Evolutionary conservation across 371 early-diverging fungal species (phyloP), one percentile per base, ranked within the genome.

Genomic region (Batkoa obscura): DNA sequence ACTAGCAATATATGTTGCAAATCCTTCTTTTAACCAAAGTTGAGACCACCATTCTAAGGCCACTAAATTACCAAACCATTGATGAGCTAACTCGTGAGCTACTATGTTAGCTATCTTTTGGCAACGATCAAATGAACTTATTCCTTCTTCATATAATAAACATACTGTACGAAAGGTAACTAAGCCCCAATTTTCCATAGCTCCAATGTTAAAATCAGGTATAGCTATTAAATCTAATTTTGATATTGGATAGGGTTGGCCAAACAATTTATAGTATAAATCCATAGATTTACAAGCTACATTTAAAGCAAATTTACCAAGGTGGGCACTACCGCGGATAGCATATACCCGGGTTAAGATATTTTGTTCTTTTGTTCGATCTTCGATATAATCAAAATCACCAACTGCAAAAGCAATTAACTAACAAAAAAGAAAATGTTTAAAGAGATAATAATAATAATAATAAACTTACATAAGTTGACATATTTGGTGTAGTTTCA

Each of bases 41-140:
- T 92, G 86, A 57, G 75, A 73, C 95, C 93, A 94, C 68, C 69
- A 72, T 33, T 68, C 66, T 82, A 83, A 83, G n/a, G 91, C 91
- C n/a, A 91, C 94, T 50, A 94, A 68, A 68, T 97, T 94, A 30
- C 98, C 98, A 68, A 97, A 94, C 88, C 93, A 92, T 76, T 92
- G 92, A 68, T 93, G 94, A 3, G 91, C 94, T 17, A 94, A 71
- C 73, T 97, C 97, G 66, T 95, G 98, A 49, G 82, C 80, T 2
- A 94, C 87, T 33, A 83, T 82, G 51, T 83, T 83, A 0, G 90
- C 90, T 41, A 90, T 76, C 43, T 72, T 66, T 64, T 90, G 72
- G 73, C 86, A 88, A 47, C 73, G 63, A 12, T 62, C 67, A 43
- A 78, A 66, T 37, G 80, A 68, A 15, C 83, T 80, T 0, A 64